These are phyloP conservation scores for Cordyceps militaris DNA, from an alignment of 2,329 filamentous ascomycete genomes.

Conservation along the genomic window DNA sequence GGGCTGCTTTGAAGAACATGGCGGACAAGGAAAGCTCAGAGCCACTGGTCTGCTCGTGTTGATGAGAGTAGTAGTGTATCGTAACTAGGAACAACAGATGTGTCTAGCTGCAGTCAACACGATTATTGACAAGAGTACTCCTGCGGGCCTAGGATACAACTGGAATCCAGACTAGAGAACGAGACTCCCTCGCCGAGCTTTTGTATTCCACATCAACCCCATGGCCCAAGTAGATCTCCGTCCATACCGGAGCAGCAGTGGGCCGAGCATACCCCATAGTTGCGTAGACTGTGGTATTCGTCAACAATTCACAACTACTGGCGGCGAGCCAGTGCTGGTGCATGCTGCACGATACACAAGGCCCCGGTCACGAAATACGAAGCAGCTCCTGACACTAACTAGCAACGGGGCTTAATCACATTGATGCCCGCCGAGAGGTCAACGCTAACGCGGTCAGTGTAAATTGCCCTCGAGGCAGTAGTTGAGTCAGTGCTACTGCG, in stretches of 20 bases:
- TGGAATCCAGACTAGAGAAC: not conserved
- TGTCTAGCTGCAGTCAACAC: not conserved
- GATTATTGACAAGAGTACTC: not conserved
- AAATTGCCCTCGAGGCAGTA: not conserved
- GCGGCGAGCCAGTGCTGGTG: not conserved
- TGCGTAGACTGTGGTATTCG: too few relatives aligned
- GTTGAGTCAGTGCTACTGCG: not conserved
- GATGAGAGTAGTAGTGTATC: not conserved
- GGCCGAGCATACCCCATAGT: not conserved
- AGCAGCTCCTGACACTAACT: not conserved
- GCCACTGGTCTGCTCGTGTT: not conserved
- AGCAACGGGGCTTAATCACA: not conserved
- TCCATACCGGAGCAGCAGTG: not conserved
- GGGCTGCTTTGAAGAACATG: slow-evolving; percentile 6
- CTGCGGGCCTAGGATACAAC: not conserved
- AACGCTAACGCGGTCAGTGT: not conserved
- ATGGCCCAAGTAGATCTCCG: not conserved
- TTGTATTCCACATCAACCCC: not conserved
- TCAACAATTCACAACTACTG: too few relatives aligned
- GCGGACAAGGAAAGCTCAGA: not conserved
- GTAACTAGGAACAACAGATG: not conserved
- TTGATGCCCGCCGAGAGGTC: not conserved
- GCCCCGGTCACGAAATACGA: not conserved
- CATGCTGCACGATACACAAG: not conserved
- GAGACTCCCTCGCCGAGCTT: not conserved